Base-by-base conservation (phyloP, 2,329 filamentous ascomycete species). In the Paracoccidioides brasiliensis region DNA sequence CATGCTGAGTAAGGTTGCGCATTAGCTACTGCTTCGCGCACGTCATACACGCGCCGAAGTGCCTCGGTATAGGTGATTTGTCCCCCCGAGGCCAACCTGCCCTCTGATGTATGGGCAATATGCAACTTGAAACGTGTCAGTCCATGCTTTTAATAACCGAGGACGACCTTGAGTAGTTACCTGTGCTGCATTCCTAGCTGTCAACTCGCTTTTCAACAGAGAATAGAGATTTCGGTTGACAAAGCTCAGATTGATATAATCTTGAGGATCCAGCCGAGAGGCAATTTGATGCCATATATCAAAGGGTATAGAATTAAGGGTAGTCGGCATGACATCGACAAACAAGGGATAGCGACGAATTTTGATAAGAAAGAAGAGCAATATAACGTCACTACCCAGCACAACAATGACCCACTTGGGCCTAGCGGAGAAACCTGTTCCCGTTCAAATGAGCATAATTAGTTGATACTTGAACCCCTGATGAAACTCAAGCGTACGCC, bases 271-370 rank as follows among this genome's bases (percentile, higher is more conserved):
- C 40, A 88, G 72, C 55, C 74, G 69, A 5, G 72, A 71, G 6
- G 78, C 74, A 53, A 87, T 77, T 53, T 79, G 75, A 52, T 79
- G 78, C 33, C 85, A 69, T n/a, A 87, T 72, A 67, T 88, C 85
- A 63, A 80, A 82, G 0, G 84, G 83, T 10, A 87, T 67, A 35
- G 63, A 60, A 57, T 76, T 71, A 45, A 79, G 30, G 9, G 44
- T 41, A 35, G 53, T 46, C 52, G 50, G 50, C 50, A 52, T 52
- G 50, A 35, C 38, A 52, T 52, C n/a, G 30, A 8, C 9, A 38
- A 28, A 42, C 22, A n/a, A 52, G 22, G 30, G 5, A 12, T 14
- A 15, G n/a, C 22, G 3, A 38, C 12, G 28, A 4, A 33, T 15
- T 15, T 3, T 7, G 10, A n/a, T 14, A 8, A 52, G 15, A 22